Evolutionary conservation across 2,329 filamentous ascomycete species (phyloP), one percentile per base, ranked within the genome.

Genomic region (Penicillium brevicompactum): DNA sequence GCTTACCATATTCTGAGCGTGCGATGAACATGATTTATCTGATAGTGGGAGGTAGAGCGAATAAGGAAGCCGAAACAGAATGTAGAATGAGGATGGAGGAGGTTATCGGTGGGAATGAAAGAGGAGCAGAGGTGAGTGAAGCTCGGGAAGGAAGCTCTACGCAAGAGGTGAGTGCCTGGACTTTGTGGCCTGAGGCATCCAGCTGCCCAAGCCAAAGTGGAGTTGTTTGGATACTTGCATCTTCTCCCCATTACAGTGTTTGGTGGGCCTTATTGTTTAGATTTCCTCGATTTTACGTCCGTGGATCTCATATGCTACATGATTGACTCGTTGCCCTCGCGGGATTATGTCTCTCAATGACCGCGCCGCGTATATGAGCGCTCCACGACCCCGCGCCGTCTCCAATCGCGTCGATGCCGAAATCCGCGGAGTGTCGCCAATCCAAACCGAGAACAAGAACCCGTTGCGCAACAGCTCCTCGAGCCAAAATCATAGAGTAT

Each of bases 1-100:
- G 75, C 88, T 82, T 84, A 94, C 93, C 94, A 83, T 99, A 99
- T 93, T 99, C 94, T 76, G 93, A 97, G 82, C 94, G 91, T 85
- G 94, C 92, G 86, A 99, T 97, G 86, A 99, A 99, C 94, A 96
- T 96, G 70, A 78, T 76, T 73, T 64, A 77, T 77, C 66, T 68
- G 45, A 51, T n/a, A 34, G 51, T 51, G 55, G 41, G 57, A 49
- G 31, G 43, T 37, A 16, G 32, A 27, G 40, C 54, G 16, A 21
- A 43, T 18, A 31, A n/a, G 27, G 44, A 6, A 46, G 21, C 50
- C 40, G 43, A 37, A 27, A 27, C 24, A 46, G 41, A 45, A 55
- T 34, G 41, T 32, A 46, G 18, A 38, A 45, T 32, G 38, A 43
- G 18, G 54, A 43, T 48, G 44, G 47, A 56, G 52, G 55, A 48